Evolutionary conservation across 2,329 filamentous ascomycete genomes (phyloP).

Genomic region (Penicillium sp.): DNA sequence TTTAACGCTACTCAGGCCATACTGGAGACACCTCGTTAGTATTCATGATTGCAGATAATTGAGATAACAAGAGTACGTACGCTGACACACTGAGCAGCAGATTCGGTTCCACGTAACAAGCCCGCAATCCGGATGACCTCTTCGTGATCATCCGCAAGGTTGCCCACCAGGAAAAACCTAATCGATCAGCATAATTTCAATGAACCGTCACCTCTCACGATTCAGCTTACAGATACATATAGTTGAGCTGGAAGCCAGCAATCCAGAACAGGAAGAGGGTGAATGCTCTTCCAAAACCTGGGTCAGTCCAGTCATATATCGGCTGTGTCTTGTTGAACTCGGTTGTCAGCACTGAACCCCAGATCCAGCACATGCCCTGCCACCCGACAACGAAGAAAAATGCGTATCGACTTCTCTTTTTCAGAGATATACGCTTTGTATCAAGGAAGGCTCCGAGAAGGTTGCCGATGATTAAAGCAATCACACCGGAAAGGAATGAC

Average conservation of each 20-base stretch:
- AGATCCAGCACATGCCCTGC: constrained; percentile 70
- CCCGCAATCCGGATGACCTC: constrained; percentile 68
- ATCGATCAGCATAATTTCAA: background rate
- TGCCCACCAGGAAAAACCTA: constrained; percentile 68
- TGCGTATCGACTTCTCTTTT: constrained; percentile 52
- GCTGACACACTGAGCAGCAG: constrained; percentile 69
- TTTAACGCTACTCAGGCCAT: constrained; percentile 61
- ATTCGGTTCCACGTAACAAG: constrained; percentile 67
- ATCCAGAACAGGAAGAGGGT: constrained; percentile 66
- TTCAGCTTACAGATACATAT: constrained; percentile 61
- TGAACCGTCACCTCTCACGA: no score
- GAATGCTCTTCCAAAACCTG: constrained; percentile 65
- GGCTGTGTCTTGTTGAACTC: constrained; percentile 58
- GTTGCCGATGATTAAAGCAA: constrained; percentile 65
- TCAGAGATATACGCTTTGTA: constrained; percentile 54
- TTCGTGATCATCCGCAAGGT: constrained; percentile 59
- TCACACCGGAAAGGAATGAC: constrained; percentile 67
- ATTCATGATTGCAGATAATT: background rate
- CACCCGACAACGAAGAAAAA: constrained; percentile 53
- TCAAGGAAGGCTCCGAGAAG: constrained; percentile 66
- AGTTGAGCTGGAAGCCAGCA: constrained; percentile 69
- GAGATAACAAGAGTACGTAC: constrained; percentile 31
- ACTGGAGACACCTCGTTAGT: constrained; percentile 39
- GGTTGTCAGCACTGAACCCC: constrained; percentile 65
- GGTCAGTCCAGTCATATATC: constrained; percentile 63